Conservation (phyloP, 2,329 filamentous ascomycete species). For the Byssochlamys sp. region DNA sequence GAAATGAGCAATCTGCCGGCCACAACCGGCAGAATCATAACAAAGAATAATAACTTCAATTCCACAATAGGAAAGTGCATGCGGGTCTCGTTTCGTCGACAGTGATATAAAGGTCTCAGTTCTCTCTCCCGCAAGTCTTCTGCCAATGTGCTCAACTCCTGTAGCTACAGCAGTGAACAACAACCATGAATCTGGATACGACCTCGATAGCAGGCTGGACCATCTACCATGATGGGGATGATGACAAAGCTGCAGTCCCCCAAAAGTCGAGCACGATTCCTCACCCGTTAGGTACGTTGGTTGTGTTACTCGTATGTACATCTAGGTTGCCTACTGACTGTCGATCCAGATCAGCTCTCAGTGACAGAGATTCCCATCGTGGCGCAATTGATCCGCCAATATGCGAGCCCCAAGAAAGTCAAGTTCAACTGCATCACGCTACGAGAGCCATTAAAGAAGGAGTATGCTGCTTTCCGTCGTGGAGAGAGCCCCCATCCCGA, state of each 20-base stretch:
- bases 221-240: constrained; percentile 9
- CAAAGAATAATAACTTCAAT: background rate
- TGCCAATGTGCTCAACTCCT: background rate
- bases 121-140: background rate
- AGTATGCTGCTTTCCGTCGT: constrained; percentile 22
- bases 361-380: constrained; percentile 20
- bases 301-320: background rate
- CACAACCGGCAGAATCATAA: background rate
- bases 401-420: constrained; percentile 19
- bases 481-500: constrained; percentile 21
- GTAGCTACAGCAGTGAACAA: background rate
- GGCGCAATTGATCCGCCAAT: constrained; percentile 18
- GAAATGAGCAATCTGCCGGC: background rate
- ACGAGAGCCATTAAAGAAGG: constrained; percentile 40
- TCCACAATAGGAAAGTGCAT: background rate
- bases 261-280: constrained; percentile 3
- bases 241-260: constrained; percentile 4
- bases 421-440: constrained; percentile 42
- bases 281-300: constrained; percentile 8
- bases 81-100: background rate
- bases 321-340: background rate
- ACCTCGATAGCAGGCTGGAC: constrained; percentile 10
- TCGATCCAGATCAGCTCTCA: constrained; percentile 15
- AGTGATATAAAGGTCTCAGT: background rate
- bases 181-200: constrained; percentile 9